Evolutionary conservation across 2,329 filamentous ascomycete species (phyloP), one percentile per base, ranked within the genome.

Genomic region (Xylaria sp.): DNA sequence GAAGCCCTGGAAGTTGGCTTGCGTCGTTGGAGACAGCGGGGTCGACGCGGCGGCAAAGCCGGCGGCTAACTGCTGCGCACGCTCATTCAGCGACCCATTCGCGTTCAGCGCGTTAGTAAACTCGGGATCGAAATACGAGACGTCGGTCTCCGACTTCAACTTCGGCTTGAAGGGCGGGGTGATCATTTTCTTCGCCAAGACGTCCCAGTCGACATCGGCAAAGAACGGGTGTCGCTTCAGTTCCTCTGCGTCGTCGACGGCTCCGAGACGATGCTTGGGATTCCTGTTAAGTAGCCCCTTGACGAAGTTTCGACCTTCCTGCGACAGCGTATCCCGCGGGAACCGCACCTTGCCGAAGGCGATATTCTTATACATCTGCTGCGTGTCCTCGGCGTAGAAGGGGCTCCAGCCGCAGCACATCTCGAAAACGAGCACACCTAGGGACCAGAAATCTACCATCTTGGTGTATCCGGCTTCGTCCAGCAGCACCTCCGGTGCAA

Each of bases 331-430:
- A 72, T 99, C 94, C 62, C 92, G 85, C 7, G 94, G 94, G 72
- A 99, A 99, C 57, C 94, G 84, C 53, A 99, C 94, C 72, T 99
- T 99, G 70, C 94, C 94, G 69, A 99, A 99, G 0, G 94, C 94
- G 71, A 99, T 99, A 77, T 99, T 99, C 80, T 99, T 99, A 80
- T 99, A 99, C 94, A 99, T 99, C 73, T 99, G 94, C 74, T 99
- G 94, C 0, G 94, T 99, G 69, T 99, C 94, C 69, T 99, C 94
- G 52, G 94, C 94, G 66, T 97, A 99, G 76, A 99, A 99, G 0
- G 94, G 94, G 67, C 92, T 97, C 94, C 94, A 99, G 29, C 94
- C 94, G 67, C 94, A 99, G 78, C 94, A 99, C 94, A 99, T 99
- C 74, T 99, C 94, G 67, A 99, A 99, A 1, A 99, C 94, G 50